Evolutionary conservation across 495 filamentous ascomycete species (phyloP), one percentile per base, ranked within the genome.

Genomic region (Penicillium coffeae): DNA sequence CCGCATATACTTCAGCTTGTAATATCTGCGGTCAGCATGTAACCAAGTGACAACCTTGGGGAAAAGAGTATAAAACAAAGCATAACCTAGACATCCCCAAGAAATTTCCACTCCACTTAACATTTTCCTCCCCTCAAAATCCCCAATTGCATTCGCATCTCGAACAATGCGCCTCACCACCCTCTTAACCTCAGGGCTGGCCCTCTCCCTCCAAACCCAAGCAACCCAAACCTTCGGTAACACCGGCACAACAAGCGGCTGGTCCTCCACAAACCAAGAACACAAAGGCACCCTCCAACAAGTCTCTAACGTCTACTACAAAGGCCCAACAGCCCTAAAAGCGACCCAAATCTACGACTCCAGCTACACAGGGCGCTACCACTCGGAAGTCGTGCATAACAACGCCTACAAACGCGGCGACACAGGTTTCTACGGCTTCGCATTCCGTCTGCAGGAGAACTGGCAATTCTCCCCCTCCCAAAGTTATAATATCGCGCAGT

Each of bases 381-480:
- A 82, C 58, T 76, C 78, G n/a, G 78, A 82, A 51, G 70, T 70
- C 4, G 64, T 65, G 37, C 66, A 74, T 32, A 56, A 69, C 51
- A 59, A 71, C 50, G 76, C 64, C 7, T 80, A 79, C 53, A 58
- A 66, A 38, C 71, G 66, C 35, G 76, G 75, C 32, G 70, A 80
- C 42, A 66, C 63, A 8, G 74, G 71, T 1, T 78, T 75, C 62
- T 82, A 82, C 60, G 77, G 78, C 8, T 82, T 82, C 53, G 62
- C 64, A 3, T 81, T 81, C 65, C 69, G 73, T 7, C 69, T 81
- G 4, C 63, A 71, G 42, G 51, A 73, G 3, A 27, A 63, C 55
- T 82, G 78, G 78, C 59, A 80, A 47, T 75, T 74, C 54, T 44
- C 47, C 20, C 68, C 70, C 16, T 63, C 68, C 0, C 76, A 80